Base-by-base conservation (phyloP, 1,284 basidiomycete genomes). In the Grifola frondosa region DNA sequence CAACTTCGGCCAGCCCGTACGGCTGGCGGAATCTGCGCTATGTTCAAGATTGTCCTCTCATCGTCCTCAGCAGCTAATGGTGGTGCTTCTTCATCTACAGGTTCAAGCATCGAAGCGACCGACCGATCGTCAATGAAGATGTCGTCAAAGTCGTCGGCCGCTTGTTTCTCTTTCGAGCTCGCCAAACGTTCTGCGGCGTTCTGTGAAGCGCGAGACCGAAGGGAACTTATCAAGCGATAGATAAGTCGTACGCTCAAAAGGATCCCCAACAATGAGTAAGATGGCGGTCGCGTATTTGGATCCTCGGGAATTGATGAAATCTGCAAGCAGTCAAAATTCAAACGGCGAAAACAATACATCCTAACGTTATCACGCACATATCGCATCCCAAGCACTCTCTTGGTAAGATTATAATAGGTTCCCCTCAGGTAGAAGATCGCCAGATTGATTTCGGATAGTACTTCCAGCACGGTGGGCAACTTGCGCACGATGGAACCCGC, bases 221-320 rank as follows among this genome's bases (percentile, higher is more conserved):
- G 43, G 54, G 69, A 70, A 8, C 58, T 64, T 15, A 78, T 46
- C 4, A 87, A 62, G 5, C 88, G 81, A 60, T 90, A 74, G 4
- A 87, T 52, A 2, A 95, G 72, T 30, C 91, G 78, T 21, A 89
- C 62, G 19, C 74, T 69, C 40, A 94, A 78, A 38, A 96, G 70
- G 25, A 93, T 66, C 6, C 91, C 92, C 5, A 96, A 74, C 6
- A 94, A 68, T 21, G 91, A 88, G 63, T 94, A 96, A 15, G 91
- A 91, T 5, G 91, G 86, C 6, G 85, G 80, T 41, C 81, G 77
- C 9, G 73, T 69, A 58, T 89, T 81, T 5, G 87, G 85, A 48
- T 87, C 75, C 52, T 81, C 75, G 1, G 84, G 82, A 55, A 77
- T 71, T 42, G 80, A 73, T 26, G 91, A 90, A 32, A 92, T 67